A percentile compares a stretch with the other conserved stretches of the same genome.
These are phyloP conservation scores for Venturiaceae sp. DNA, from an alignment of 2,329 filamentous ascomycete species.

Conservation along the genomic window DNA sequence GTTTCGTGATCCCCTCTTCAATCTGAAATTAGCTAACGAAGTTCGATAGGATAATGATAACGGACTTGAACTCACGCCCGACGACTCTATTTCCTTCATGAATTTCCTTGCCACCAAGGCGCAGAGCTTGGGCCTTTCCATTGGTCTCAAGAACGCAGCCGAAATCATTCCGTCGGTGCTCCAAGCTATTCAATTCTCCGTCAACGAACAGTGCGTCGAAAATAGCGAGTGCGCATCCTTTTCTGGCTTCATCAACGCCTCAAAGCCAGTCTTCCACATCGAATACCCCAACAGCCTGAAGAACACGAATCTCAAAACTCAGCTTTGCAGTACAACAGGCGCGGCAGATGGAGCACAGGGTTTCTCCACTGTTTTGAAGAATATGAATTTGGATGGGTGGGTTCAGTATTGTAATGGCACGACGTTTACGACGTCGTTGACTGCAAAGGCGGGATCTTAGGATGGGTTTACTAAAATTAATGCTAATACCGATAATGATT, in stretches of 20 bases:
- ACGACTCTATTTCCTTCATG: constrained; percentile 50
- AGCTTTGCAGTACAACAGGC: constrained; percentile 17
- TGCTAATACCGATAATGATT: no score
- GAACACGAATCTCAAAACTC: neutral
- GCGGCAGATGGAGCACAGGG: neutral
- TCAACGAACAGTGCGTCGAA: constrained; percentile 62
- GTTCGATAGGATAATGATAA: constrained; percentile 42
- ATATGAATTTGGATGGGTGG: constrained; percentile 54
- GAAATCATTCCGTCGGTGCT: constrained; percentile 45
- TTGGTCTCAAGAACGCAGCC: constrained; percentile 61
- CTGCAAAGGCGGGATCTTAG: neutral
- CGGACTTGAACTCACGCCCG: constrained; percentile 48
- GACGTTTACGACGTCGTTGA: neutral
- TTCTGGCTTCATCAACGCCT: constrained; percentile 42
- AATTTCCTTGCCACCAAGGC: constrained; percentile 50
- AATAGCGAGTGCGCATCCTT: constrained; percentile 51
- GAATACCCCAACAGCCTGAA: constrained; percentile 32
- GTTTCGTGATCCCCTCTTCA: constrained; percentile 13
- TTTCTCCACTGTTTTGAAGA: constrained; percentile 59
- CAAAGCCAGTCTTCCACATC: constrained; percentile 8
- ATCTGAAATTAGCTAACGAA: neutral
- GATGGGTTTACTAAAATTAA: neutral
- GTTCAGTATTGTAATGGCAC: constrained; percentile 43
- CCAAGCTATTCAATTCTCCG: constrained; percentile 50
- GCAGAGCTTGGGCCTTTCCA: constrained; percentile 43